A percentile compares a stretch with the other conserved stretches of the same genome.
These are phyloP conservation scores for Austroboletus festivus DNA, from an alignment of 768 basidiomycete genomes.

Conservation along the genomic window DNA sequence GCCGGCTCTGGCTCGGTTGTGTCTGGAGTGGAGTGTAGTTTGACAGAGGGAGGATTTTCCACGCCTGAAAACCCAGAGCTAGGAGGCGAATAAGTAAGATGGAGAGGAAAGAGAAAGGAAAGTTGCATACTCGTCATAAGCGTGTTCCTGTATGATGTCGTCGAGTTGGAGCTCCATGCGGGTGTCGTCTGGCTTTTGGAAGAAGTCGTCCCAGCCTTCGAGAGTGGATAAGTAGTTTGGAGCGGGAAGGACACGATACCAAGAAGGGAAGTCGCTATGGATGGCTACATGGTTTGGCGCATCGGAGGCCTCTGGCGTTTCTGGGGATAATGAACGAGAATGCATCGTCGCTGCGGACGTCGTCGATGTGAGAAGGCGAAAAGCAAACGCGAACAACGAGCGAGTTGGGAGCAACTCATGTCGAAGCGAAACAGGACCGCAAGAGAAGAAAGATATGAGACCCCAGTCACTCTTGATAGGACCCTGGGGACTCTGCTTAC, in stretches of 20 bases:
- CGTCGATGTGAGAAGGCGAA: slow-evolving; percentile 47
- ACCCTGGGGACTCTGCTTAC: slow-evolving; percentile 21
- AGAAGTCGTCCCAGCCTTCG: slow-evolving; percentile 44
- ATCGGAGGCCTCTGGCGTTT: slow-evolving; percentile 64
- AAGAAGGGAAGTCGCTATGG: slow-evolving; percentile 50
- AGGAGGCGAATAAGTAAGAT: slow-evolving; percentile 1
- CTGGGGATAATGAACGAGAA: slow-evolving; percentile 72
- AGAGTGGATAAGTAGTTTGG: slow-evolving; percentile 38
- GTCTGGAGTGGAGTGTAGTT: slow-evolving; percentile 15
- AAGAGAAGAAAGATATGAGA: too few relatives aligned
- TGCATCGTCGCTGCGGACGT: slow-evolving; percentile 48
- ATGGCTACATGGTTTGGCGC: slow-evolving; percentile 47
- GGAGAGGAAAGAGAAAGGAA: slow-evolving; percentile 8
- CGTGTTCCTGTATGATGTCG: slow-evolving; percentile 71
- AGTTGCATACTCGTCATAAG: slow-evolving; percentile 67
- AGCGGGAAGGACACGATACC: slow-evolving; percentile 52
- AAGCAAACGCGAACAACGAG: slow-evolving; percentile 6
- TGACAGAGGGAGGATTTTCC: slow-evolving; percentile 17
- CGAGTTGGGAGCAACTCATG: background rate
- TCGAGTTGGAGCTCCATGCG: slow-evolving; percentile 65
- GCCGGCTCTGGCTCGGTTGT: slow-evolving; percentile 37
- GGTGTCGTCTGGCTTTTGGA: slow-evolving; percentile 48
- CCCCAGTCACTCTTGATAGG: slow-evolving; percentile 5
- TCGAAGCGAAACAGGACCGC: background rate
- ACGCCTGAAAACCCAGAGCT: slow-evolving; percentile 21